Conservation (phyloP, 177 flowering plant genomes). For the Vitis hybrid region DNA sequence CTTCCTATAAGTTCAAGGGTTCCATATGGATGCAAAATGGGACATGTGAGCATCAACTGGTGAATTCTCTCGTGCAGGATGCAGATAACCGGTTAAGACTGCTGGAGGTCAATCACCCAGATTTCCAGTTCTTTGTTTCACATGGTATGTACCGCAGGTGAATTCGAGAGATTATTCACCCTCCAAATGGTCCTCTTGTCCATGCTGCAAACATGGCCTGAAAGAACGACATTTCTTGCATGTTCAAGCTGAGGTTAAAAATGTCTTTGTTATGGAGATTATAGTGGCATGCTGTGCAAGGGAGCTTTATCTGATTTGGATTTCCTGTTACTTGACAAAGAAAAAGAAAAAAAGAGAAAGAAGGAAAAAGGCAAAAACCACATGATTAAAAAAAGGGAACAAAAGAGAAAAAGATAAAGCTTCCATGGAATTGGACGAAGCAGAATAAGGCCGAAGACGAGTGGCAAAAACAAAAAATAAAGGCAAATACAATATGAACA, state of each 20-base stretch:
- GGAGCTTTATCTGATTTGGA: not conserved
- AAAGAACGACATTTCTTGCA: not conserved
- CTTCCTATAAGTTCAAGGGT: constrained; percentile 32
- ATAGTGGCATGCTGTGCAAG: not conserved
- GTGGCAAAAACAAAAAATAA: not conserved
- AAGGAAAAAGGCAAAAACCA: not conserved
- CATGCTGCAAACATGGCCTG: not conserved
- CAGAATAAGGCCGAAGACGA: not conserved
- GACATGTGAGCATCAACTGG: constrained; percentile 13
- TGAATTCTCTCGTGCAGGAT: constrained; percentile 27
- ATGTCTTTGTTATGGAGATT: not conserved
- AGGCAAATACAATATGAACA: not conserved
- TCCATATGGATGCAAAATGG: constrained; percentile 24
- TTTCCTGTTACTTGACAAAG: not conserved
- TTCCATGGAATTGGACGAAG: not conserved
- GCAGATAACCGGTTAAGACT: constrained; percentile 31
- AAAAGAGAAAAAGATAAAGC: not conserved
- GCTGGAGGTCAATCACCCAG: constrained; percentile 30
- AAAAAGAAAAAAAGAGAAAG: not conserved
- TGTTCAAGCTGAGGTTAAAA: not conserved
- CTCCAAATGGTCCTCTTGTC: not conserved
- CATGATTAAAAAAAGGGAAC: not conserved
- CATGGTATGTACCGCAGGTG: constrained; percentile 25
- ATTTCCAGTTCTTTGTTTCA: constrained; percentile 32
- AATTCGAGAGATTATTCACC: constrained; percentile 2